Conservation (phyloP, 2,329 filamentous ascomycete species). For the Claviceps arundinis region DNA sequence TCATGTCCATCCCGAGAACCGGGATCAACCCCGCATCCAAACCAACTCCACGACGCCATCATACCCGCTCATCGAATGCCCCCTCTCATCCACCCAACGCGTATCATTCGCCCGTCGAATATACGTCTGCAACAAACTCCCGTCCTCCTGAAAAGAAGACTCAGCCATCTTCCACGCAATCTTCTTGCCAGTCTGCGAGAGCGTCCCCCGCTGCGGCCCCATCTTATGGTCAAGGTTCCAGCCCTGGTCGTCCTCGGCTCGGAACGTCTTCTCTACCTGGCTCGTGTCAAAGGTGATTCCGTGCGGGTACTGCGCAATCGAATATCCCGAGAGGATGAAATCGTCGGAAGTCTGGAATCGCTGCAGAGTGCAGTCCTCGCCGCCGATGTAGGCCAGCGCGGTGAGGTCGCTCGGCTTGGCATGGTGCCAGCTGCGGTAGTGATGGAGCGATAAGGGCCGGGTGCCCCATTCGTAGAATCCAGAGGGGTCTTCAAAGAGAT, state of each 20-base stretch:
- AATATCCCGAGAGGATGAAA: slow-evolving; percentile 45
- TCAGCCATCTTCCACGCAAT: slow-evolving; percentile 40
- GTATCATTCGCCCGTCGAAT: slow-evolving; percentile 36
- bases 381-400: slow-evolving; percentile 32
- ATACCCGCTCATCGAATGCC: slow-evolving; percentile 32
- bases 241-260: slow-evolving; percentile 29
- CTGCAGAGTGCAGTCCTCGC: slow-evolving; percentile 42
- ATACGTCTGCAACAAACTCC: slow-evolving; percentile 38
- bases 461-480: slow-evolving; percentile 51
- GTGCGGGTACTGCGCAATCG: slow-evolving; percentile 39
- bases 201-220: slow-evolving; percentile 31
- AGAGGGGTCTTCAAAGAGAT: slow-evolving; percentile 44
- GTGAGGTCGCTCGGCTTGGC: slow-evolving; percentile 40
- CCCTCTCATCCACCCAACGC: slow-evolving; percentile 34
- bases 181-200: slow-evolving; percentile 34
- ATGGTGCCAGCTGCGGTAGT: slow-evolving; percentile 48
- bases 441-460: slow-evolving; percentile 46
- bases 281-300: slow-evolving; percentile 34
- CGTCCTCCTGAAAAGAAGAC: slow-evolving; percentile 29
- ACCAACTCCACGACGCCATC: slow-evolving; percentile 43
- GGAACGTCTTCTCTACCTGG: slow-evolving; percentile 40
- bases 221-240: slow-evolving; percentile 37
- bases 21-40: slow-evolving; percentile 24
- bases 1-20: too few relatives aligned
- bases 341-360: slow-evolving; percentile 41